These are phyloP conservation scores for Solanum okadae DNA, from an alignment of 257 asterid genomes.

Conservation along the genomic window DNA sequence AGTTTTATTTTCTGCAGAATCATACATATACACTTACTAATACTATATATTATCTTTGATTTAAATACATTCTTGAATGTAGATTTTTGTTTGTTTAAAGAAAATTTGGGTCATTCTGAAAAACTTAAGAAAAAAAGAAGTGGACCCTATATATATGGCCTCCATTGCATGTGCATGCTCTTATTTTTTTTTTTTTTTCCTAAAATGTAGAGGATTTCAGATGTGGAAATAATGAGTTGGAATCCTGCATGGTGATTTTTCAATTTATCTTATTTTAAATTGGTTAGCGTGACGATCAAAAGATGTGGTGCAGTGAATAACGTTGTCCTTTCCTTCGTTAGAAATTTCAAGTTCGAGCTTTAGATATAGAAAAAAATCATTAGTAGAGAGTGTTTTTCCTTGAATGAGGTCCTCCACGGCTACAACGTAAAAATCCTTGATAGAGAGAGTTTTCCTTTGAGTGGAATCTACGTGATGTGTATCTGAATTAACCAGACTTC, in stretches of 20 bases:
- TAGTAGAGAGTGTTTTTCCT: too few species aligned
- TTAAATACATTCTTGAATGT: not conserved
- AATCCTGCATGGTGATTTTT: not conserved
- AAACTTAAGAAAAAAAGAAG: not conserved
- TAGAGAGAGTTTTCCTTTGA: too few species aligned
- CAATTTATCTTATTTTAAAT: too few species aligned
- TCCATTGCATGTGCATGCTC: slow-evolving; percentile 21
- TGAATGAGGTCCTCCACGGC: not conserved
- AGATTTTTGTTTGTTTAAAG: not conserved
- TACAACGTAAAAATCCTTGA: too few species aligned
- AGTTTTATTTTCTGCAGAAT: not conserved
- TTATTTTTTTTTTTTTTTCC: not conserved
- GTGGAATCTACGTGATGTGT: rapidly evolving
- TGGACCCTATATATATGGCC: not conserved
- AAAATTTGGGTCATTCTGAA: slow-evolving; percentile 1
- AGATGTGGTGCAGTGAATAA: too few species aligned
- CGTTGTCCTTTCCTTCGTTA: rapidly evolving
- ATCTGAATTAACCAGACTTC: too few species aligned
- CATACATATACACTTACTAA: not conserved
- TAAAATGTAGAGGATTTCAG: not conserved
- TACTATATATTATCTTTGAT: slow-evolving; percentile 10
- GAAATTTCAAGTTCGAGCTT: too few species aligned
- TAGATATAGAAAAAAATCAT: too few species aligned
- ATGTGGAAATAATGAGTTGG: not conserved
- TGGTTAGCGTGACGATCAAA: too few species aligned